Base-by-base conservation (phyloP, 2,329 filamentous ascomycete species). In the Zasmidium angulare region DNA sequence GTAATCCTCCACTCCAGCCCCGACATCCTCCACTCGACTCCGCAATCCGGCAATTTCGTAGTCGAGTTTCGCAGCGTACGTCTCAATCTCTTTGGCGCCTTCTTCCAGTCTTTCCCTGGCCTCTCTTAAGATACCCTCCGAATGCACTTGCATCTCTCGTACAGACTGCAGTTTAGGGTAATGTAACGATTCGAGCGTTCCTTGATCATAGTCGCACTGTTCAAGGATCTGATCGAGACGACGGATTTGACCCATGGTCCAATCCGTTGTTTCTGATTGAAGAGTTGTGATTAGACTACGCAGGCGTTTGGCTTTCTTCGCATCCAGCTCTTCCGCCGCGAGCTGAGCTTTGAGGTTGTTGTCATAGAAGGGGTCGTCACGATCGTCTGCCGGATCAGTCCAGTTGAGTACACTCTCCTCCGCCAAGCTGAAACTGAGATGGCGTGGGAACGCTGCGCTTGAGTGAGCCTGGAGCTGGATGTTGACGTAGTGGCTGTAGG, bases 1-100 rank as follows among this genome's bases (percentile, higher is more conserved):
- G 73, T 96, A 96, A 62, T 92, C 89, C 11, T 77, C 78, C 0
- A 96, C 86, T 0, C 89, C 90, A 62, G 91, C 89, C 70, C 96
- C 92, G 9, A 96, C 89, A 70, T 98, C 93, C 68, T 90, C 84
- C 10, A 96, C 88, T 68, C 91, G 91, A 50, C 87, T 86, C 51
- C 86, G 82, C n/a, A 98, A 79, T 17, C 87, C 86, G 60, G 89
- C 85, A 62, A 97, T 88, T 78, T 97, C 93, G 74, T 98, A 98
- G 69, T 98, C 93, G 56, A 98, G 81, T 75, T 93, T 93, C 20
- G 91, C 91, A 2, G 89, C 86, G 43, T 96, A 79, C 21, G 89
- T 84, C 72, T 96, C 92, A 14, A 97, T 81, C 63, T 95, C 90
- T 72, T 89, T 89, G 61, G 92, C 80, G 17, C 83, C 83, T 70